Evolutionary conservation across 805 yeast species (phyloP), one percentile per base, ranked within the genome.

Genomic region (Crinitomyces ghanaensis): DNA sequence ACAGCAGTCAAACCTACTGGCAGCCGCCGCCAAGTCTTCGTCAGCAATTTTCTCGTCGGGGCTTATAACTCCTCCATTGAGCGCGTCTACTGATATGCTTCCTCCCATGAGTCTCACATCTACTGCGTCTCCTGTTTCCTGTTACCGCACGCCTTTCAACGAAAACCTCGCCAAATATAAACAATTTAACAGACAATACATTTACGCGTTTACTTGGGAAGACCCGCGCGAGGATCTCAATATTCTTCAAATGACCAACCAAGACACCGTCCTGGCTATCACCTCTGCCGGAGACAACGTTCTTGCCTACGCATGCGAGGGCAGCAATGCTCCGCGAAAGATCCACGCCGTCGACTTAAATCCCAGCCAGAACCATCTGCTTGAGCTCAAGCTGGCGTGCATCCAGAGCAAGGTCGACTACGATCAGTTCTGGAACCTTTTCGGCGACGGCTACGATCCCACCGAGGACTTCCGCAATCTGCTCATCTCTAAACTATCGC

Each of bases 181-280:
- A 31, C 85, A 79, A 54, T 81, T 81, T 61, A 72, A 70, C 38
- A 68, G 78, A 49, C 85, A 81, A 57, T 81, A 79, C 54, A 82
- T 81, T 39, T 82, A 81, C 51, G 86, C 93, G 4, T 81, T 81
- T 56, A 81, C 93, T 5, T 81, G 93, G 93, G 93, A 81, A 56
- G 93, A 82, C 51, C 93, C 93, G 19, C 66, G 78, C 36, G 91
- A 79, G 57, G 93, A 81, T 59, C 70, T 72, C 39, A 65, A 65
- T 31, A 76, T 81, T 36, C 63, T 81, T 44, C 67, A 74, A 28
- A 62, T 81, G 46, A 60, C 64, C 20, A 56, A 72, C 9, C 65
- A 68, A 19, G 93, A 82, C 49, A 77, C 83, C 1, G 81, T 81
- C 3, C 63, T 81, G 44, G 86, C 88, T 15, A 81, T 81, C 36